Percentiles rank a stretch among this genome's conserved stretches.
Conservation (phyloP, 108 stramenopile genomes). For the Epipyxis sp. region DNA sequence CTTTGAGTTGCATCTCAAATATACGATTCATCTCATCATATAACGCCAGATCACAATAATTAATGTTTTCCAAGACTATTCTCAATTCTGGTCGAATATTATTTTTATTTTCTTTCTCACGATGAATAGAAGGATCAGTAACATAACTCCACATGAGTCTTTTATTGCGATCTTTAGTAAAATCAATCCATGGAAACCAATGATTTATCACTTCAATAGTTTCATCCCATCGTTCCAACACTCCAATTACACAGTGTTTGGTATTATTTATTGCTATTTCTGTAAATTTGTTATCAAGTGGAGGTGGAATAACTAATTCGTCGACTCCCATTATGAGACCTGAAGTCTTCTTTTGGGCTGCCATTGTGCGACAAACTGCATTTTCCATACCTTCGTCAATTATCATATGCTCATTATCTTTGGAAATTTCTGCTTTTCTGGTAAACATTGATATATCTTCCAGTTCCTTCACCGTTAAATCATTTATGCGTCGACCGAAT, state of each 20-base stretch:
- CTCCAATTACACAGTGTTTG: constrained; percentile 35
- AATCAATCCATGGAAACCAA: constrained; percentile 43
- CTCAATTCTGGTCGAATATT: too few relatives aligned
- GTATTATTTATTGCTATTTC: neutral
- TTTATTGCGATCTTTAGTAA: neutral
- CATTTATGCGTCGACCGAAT: constrained; percentile 5
- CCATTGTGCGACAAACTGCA: constrained; percentile 26
- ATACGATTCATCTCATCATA: too few relatives aligned
- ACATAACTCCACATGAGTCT: too few relatives aligned
- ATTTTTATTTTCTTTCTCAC: too few relatives aligned
- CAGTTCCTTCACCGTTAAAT: neutral
- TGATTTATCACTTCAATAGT: constrained; percentile 14
- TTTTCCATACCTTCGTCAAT: constrained; percentile 37
- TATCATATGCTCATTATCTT: neutral
- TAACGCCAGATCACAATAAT: too few relatives aligned
- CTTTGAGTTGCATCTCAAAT: too few relatives aligned
- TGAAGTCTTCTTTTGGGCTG: constrained; percentile 25
- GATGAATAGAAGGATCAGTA: too few relatives aligned
- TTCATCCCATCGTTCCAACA: constrained; percentile 37
- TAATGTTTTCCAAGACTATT: too few relatives aligned
- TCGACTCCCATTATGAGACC: constrained; percentile 13
- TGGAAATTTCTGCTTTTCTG: neutral
- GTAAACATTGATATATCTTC: neutral
- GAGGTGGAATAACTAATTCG: neutral
- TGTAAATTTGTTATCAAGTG: neutral